Base-by-base conservation (phyloP, 2,329 filamentous ascomycete species). In the Orbilia quercus region DNA sequence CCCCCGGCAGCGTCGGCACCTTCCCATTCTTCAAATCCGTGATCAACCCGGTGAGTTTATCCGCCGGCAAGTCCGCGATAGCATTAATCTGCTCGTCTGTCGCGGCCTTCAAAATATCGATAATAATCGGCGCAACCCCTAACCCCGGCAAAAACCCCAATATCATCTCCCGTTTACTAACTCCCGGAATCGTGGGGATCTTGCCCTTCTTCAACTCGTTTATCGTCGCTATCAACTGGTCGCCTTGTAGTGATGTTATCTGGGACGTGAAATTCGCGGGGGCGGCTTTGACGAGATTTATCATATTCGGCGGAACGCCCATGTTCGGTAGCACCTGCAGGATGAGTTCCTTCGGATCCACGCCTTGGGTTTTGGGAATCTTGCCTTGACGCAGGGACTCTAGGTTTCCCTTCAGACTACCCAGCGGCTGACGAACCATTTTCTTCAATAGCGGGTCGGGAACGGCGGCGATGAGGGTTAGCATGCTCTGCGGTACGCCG, bases 101-200 rank as follows among this genome's bases (percentile, higher is more conserved):
- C 31, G 66, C 60, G n/a, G 40, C 40, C 34, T 63, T 55, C n/a
- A 71, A 28, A n/a, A 71, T 51, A 47, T 71, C 51, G 12, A 71
- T 40, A n/a, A 71, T 50, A 14, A 57, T 34, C 2, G 51, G 20
- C 3, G 57, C 48, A 0, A 71, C 42, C 9, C 66, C 66, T 22
- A 71, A 14, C 3, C 44, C 38, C 2, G 66, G 66, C 36, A 71
- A 28, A 51, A 64, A 63, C 7, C 16, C 5, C n/a, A 59, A 23
- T 16, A 71, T 40, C 58, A 71, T 50, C 1, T 71, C 50, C 1
- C 42, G 38, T 31, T 71, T 62, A 22, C 36, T 40, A 9, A 64
- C 51, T 23, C 66, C 66, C 2, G 66, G 66, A 12, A 71, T 71
- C n/a, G 57, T 63, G 1, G 66, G 66, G 20, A 71, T 63, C 51